These are phyloP conservation scores for Pyrenopolyporus hunteri DNA, from an alignment of 495 filamentous ascomycete species.

Conservation along the genomic window DNA sequence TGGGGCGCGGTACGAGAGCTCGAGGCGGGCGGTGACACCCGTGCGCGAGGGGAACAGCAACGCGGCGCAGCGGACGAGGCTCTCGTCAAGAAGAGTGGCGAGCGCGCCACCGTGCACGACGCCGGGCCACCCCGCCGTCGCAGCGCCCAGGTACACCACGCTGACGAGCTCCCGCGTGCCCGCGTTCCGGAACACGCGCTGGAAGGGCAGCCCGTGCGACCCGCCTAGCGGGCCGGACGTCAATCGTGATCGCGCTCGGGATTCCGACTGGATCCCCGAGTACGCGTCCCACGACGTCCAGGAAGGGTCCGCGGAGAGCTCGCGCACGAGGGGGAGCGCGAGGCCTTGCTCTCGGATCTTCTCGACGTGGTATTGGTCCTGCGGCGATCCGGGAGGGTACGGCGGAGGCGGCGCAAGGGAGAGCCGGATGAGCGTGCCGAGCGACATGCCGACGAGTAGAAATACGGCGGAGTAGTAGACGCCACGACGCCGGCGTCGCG, in stretches of 20 bases:
- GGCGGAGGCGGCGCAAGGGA: slow-evolving; percentile 49
- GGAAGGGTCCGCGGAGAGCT: slow-evolving; percentile 57
- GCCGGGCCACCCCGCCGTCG: slow-evolving; percentile 73
- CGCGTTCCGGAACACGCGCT: slow-evolving; percentile 54
- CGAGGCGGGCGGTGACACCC: slow-evolving; percentile 69
- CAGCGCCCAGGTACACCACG: slow-evolving; percentile 69
- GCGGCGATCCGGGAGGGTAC: slow-evolving; percentile 39
- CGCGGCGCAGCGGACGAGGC: slow-evolving; percentile 59
- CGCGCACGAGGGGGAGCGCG: slow-evolving; percentile 59
- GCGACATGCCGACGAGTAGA: slow-evolving; percentile 46
- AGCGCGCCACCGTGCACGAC: slow-evolving; percentile 77
- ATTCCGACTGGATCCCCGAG: slow-evolving; percentile 44
- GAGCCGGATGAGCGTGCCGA: slow-evolving; percentile 42
- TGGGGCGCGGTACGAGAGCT: slow-evolving; percentile 65
- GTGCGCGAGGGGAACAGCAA: slow-evolving; percentile 48
- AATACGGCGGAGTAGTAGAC: slow-evolving; percentile 43
- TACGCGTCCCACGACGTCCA: slow-evolving; percentile 66
- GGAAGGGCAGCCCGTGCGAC: slow-evolving; percentile 54
- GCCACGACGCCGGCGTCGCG: slow-evolving; percentile 12
- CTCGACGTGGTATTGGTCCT: slow-evolving; percentile 40
- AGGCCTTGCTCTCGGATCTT: slow-evolving; percentile 45
- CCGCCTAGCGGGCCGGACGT: slow-evolving; percentile 53
- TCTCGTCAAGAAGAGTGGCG: slow-evolving; percentile 75
- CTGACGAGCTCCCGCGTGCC: slow-evolving; percentile 49
- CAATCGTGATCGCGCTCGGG: slow-evolving; percentile 42